Percentiles rank a stretch among this genome's conserved stretches.
Conservation (phyloP, 345 rosid genomes). For the Pugionium cornutum region DNA sequence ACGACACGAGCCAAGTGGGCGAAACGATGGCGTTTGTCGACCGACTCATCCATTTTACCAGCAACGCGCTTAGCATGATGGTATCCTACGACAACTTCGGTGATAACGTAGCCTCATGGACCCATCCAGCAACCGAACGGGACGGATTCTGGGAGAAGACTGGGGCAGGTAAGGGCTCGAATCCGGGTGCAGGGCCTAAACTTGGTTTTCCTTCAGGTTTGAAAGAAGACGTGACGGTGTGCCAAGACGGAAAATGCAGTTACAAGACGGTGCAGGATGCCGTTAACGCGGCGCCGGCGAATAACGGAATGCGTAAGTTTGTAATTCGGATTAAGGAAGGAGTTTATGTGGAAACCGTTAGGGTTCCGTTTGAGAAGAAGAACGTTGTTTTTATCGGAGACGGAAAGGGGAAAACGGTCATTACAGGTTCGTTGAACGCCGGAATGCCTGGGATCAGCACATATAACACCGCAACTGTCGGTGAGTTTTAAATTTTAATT, state of each 20-base stretch:
- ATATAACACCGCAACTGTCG: constrained; percentile 76
- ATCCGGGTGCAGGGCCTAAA: constrained; percentile 25
- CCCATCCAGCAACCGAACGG: constrained; percentile 69
- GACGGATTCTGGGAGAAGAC: constrained; percentile 64
- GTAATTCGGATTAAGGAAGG: constrained; percentile 70
- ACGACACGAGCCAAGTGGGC: constrained; percentile 51
- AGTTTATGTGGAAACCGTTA: constrained; percentile 70
- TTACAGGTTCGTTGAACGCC: constrained; percentile 58
- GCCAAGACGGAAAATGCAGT: constrained; percentile 49
- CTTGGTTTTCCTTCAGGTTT: constrained; percentile 50
- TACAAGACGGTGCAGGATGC: constrained; percentile 79
- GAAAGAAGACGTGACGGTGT: constrained; percentile 66
- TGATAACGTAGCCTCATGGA: constrained; percentile 50
- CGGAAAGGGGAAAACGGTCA: constrained; percentile 83
- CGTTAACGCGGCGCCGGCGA: constrained; percentile 71
- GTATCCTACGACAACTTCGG: constrained; percentile 61
- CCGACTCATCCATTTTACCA: constrained; percentile 47
- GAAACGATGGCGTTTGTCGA: constrained; percentile 67
- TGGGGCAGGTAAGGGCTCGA: constrained; percentile 32
- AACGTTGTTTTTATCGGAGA: constrained; percentile 83
- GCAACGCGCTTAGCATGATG: constrained; percentile 81
- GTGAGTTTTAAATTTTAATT: constrained; percentile 39
- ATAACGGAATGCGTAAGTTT: constrained; percentile 43
- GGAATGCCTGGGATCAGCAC: constrained; percentile 71
- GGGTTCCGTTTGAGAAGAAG: constrained; percentile 76